Evolutionary conservation across 2,329 filamentous ascomycete species (phyloP), one percentile per base, ranked within the genome.

Genomic region (Neofusicoccum ribis): DNA sequence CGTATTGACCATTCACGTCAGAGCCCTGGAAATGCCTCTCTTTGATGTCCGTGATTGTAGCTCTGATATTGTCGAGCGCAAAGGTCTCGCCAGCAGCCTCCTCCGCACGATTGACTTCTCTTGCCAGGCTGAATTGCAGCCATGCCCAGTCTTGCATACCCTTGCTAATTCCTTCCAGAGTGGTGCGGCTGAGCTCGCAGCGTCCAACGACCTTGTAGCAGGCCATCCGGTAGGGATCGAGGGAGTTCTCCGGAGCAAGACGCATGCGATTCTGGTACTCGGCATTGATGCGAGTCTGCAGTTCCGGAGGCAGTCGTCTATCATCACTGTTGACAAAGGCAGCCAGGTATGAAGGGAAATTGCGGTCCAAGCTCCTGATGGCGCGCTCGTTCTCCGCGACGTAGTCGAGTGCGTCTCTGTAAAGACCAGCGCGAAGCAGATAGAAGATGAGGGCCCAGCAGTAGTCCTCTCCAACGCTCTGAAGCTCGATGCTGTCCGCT

Each of bases 131-230:
- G 72, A 89, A 89, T 67, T 89, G 87, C 65, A 89, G 73, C 87
- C 87, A 89, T 68, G 88, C 82, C 86, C 86, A 89, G 70, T 89
- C 87, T 70, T 89, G 86, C 71, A 88, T 85, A 39, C 82, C 83
- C 72, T 86, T 85, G 47, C 80, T 84, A 67, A 89, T 82, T 4
- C 80, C 79, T 50, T 88, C 86, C 41, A 89, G 77, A 66, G 80
- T 86, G 63, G 86, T 81, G 49, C 83, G 81, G 54, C 78, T 81
- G 66, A 89, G 79, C 68, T 89, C 87, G 72, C 87, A 89, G 58
- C 87, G 92, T 51, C 96, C 95, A 71, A 99, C 90, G 67, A 99
- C 89, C 83, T 99, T 98, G 84, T 98, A 98, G 77, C 95, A 97
- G 54, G 94, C 93, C 88, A 97, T 93, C 63, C 93, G 89, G 81